Evolutionary conservation across 306 rosid genomes (phyloP), one percentile per base, ranked within the genome.

Genomic region (Rubus idaeus): DNA sequence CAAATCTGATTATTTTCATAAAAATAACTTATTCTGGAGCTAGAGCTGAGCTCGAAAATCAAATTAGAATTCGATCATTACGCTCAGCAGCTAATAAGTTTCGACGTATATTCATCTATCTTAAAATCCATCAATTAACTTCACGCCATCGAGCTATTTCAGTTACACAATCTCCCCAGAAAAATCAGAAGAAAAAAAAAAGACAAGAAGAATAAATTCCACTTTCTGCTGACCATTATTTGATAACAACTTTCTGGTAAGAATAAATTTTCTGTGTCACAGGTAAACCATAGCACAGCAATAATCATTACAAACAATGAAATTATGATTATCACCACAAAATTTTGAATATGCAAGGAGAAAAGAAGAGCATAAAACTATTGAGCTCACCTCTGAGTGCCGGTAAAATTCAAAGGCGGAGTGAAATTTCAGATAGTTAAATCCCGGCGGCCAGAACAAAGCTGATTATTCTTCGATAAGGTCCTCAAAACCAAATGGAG

Each of bases 391-490:
- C 89, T 80, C 66, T 8, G 77, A 60, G 6, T 46, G 72, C 47
- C 49, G 66, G 66, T 5, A 17, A 77, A 67, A 53, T 70, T 44
- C 66, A 9, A 61, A 21, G 74, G 45, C 49, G 64, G 63, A 10
- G 7, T 1, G 76, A 57, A 75, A 45, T 10, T 10, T 35, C 17
- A 64, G 41, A 51, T 46, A 16, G 45, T 47, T 57, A 41, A 62
- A 74, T 82, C 65, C 77, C 80, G 76, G 82, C 86, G 80, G 83
- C 91, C 84, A 83, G 66, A 65, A 76, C 71, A 65, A 79, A 79
- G 88, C 70, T 53, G 52, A 17, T 68, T 20, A 5, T 62, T 30
- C 42, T 67, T 76, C 78, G n/a, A 61, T 77, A 61, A 30, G 75
- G 80, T 72, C 69, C 77, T 52, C 70, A 62, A 39, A 76, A 26